Base-by-base conservation (phyloP, 768 basidiomycete genomes). In the Termitomyces sp. region DNA sequence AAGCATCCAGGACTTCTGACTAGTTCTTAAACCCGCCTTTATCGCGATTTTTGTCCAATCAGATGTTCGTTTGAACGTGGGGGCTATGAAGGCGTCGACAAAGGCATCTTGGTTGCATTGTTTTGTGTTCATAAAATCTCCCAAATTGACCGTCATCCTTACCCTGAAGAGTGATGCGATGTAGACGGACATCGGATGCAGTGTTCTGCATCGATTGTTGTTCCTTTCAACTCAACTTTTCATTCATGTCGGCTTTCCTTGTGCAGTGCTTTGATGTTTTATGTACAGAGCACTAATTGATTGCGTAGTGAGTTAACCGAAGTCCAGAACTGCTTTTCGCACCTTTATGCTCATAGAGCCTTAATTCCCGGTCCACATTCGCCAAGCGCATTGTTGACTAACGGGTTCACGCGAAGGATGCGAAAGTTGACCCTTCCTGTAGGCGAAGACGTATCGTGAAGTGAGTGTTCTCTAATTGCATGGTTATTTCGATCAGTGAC, bases 21-120 rank as follows among this genome's bases (percentile, higher is more conserved):
- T 33, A 40, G 35, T 62, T 57, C 60, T 33, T 55, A 64, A 64
- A 66, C 65, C 62, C 53, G 44, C 47, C 66, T 53, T 53, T 24
- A 72, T 74, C 73, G 70, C 72, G 73, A 67, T 72, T 71, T 71
- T 65, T 60, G 69, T 68, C 68, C 68, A 66, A 47, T 33, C 8
- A 43, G 50, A 40, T n/a, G 53, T 48, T 36, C 38, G 54, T 36
- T 30, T 20, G 40, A 43, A 58, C n/a, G 20, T n/a, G 45, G 45
- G 38, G n/a, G n/a, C 35, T 32, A 22, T 35, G 2, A n/a, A 42
- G 38, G 45, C 32, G n/a, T 40, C 40, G 48, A 24, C 30, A 50
- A 57, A 20, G 32, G 30, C 26, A 44, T 53, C 20, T 55, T 49
- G 48, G 43, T 47, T 43, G 58, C 43, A 52, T 51, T 47, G 51